Base-by-base conservation (phyloP, 2,329 filamentous ascomycete genomes). In the Macrophomina tecta region DNA sequence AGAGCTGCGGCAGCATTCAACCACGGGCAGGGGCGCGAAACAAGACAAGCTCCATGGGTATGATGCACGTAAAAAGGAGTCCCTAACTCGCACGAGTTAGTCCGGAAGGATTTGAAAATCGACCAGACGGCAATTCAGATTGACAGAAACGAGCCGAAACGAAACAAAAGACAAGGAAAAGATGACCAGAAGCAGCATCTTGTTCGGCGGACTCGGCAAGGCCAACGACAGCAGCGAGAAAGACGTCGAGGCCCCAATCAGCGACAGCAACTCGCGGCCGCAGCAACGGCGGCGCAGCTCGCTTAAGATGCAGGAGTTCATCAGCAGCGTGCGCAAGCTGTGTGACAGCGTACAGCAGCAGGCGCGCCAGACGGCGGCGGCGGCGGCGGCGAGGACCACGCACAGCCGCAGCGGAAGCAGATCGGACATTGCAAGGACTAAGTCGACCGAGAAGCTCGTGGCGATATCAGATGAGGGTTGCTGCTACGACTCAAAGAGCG, bases 361-460 rank as follows among this genome's bases (percentile, higher is more conserved):
- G 28, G 51, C 51, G 8, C 56, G 56, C 5, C 56, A 61, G 30
- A 49, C 58, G 40, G 40, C 55, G 55, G 36, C 36, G 18, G 18
- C 18, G 18, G 18, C 18, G 36, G 36, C 36, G 11, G 36, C 36
- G 11, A 38, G 36, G 36, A 34, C 55, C 6, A 18, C 42, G 18
- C 52, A 38, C n/a, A 62, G 38, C 18, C 30, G 42, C 30, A 49
- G 58, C 58, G 32, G 32, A 30, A 49, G 58, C 58, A 49, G 7
- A 12, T 36, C 58, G 42, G 58, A 62, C 32, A 38, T 62, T 62
- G 32, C 45, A 23, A 40, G 46, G 32, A 49, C 11, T 30, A 62
- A 48, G 9, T 62, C 58, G 4, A 62, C 58, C 6, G 58, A 62
- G 30, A 62, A 49, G n/a, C 58, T 62, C 9, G 58, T 62, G 58